A percentile compares a stretch with the other conserved stretches of the same genome.
These are phyloP conservation scores for Penicillium sp. DNA, from an alignment of 2,329 filamentous ascomycete genomes.

Conservation along the genomic window DNA sequence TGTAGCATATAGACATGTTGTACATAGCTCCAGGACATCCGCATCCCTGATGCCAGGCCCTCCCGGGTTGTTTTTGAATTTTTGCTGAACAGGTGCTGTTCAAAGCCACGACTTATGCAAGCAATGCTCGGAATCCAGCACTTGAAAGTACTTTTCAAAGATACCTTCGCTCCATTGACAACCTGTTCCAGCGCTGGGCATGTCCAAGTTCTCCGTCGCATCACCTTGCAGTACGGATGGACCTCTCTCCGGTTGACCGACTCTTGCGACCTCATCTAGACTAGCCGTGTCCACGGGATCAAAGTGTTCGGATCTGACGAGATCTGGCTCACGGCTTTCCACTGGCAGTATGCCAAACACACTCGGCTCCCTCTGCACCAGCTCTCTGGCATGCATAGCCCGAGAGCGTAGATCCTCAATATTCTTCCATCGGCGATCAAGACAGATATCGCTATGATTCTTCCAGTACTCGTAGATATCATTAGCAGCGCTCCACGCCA, in stretches of 20 bases:
- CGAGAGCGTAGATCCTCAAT: conserved; percentile 17
- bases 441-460: not conserved
- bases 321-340: not conserved
- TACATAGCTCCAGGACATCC: not conserved
- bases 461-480: conserved; percentile 21
- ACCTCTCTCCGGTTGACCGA: not conserved
- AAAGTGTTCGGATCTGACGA: not conserved
- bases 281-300: not conserved
- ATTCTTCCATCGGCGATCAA: conserved; percentile 12
- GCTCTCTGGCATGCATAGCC: conserved; percentile 9
- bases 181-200: conserved; percentile 17
- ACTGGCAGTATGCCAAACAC: not conserved
- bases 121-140: conserved; percentile 5
- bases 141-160: conserved; percentile 19
- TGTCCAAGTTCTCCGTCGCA: not conserved
- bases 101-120: not conserved
- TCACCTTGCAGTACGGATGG: not conserved
- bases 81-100: too few relatives aligned
- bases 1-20: not conserved
- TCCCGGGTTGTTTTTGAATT: not conserved
- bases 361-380: not conserved
- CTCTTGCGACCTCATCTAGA: not conserved
- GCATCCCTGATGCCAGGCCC: not conserved
- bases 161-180: conserved; percentile 22
- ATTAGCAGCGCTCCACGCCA: conserved; percentile 10